Percentiles rank a stretch among this genome's conserved stretches.
These are phyloP conservation scores for Cercospora berteroae DNA, from an alignment of 2,329 filamentous ascomycete genomes.

Conservation along the genomic window DNA sequence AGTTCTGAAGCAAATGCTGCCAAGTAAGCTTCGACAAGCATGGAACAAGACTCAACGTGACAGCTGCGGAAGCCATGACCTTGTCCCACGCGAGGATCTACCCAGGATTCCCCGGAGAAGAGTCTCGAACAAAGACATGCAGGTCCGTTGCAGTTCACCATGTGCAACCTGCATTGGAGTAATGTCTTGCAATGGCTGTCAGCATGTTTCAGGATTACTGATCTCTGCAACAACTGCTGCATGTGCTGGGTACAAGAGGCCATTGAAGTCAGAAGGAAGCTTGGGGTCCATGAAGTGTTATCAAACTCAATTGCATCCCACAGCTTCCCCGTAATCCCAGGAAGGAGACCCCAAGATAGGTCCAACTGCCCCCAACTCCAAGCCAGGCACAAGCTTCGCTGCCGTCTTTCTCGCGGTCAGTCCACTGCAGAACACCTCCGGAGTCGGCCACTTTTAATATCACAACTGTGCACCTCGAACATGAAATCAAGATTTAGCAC, in stretches of 20 bases:
- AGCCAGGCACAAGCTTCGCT: not conserved
- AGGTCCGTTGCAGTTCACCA: not conserved
- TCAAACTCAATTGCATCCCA: constrained; percentile 6
- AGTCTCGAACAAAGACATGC: not conserved
- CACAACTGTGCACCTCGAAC: not conserved
- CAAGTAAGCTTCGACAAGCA: not conserved
- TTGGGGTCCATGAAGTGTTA: not conserved
- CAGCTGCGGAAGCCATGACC: not conserved
- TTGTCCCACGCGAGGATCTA: not conserved
- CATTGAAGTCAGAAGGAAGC: not conserved
- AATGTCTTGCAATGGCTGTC: not conserved
- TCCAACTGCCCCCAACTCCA: not conserved
- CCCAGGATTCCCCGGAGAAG: not conserved
- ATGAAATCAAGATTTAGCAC: constrained; percentile 6
- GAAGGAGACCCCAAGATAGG: not conserved
- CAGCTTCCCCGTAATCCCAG: not conserved
- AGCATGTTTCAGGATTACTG: not conserved
- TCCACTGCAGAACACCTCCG: not conserved
- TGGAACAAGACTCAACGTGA: not conserved
- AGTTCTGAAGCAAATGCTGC: not conserved
- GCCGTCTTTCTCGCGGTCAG: not conserved
- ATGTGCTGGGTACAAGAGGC: not conserved
- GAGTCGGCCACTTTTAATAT: not conserved
- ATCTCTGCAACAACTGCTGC: not conserved
- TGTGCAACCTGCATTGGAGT: not conserved